Evolutionary conservation across 805 yeast genomes (phyloP).

Genomic region (Starmerella floricola): DNA sequence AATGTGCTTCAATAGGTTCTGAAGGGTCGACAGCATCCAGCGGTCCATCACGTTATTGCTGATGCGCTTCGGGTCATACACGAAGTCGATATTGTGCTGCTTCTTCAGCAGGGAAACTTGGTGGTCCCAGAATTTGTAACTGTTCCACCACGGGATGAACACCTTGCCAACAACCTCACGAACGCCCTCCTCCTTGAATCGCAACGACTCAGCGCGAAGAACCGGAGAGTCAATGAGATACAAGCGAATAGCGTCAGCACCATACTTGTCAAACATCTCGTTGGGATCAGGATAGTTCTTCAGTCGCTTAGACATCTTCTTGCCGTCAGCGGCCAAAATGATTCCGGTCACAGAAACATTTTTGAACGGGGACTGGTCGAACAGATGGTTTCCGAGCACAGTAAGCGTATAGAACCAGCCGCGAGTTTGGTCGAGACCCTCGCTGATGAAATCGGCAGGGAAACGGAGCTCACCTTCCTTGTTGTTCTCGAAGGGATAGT

Average conservation of each 20-base stretch:
- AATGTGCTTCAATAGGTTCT: conserved; percentile 73
- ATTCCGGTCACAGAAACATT: conserved; percentile 95
- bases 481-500: conserved; percentile 85
- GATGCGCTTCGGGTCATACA: conserved; percentile 49
- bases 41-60: conserved; percentile 91
- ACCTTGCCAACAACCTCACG: conserved; percentile 95
- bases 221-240: conserved; percentile 97
- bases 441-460: conserved; percentile 97
- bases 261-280: conserved; percentile 68
- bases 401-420: conserved; percentile 99
- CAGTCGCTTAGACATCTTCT: conserved; percentile 96
- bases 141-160: conserved; percentile 96
- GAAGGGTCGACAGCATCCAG: conserved; percentile 95
- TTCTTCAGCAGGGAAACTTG: conserved; percentile 78
- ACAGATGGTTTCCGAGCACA: conserved; percentile 88
- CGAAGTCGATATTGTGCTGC: conserved; percentile 55
- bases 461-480: conserved; percentile 49
- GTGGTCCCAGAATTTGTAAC: conserved; percentile 91
- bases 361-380: conserved; percentile 83
- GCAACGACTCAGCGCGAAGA: conserved; percentile 87
- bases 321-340: conserved; percentile 95
- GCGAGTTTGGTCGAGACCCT: conserved; percentile 98
- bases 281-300: conserved; percentile 96
- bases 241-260: conserved; percentile 95
- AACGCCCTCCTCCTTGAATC: conserved; percentile 97